phyloP scores from a whole-genome alignment of 73 alveolate genomes.

The Stentor coeruleus region DNA sequence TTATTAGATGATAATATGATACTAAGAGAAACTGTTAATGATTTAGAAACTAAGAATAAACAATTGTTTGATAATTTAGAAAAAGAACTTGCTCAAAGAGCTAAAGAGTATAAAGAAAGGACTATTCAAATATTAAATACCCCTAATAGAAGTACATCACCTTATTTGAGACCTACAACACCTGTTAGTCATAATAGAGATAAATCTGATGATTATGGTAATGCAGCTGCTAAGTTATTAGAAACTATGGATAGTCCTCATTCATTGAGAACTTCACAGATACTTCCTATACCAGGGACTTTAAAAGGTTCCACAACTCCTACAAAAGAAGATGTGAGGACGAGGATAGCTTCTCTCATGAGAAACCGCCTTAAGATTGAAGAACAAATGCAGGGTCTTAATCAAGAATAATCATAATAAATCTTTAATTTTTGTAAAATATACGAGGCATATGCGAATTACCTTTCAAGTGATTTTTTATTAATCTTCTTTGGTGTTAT shows the following conservation, averaged over 20 bases:
- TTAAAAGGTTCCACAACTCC: neutral
- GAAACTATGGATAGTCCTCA: neutral
- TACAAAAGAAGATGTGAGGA: neutral
- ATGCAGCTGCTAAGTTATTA: neutral
- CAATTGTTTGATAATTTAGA: neutral
- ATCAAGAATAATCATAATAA: neutral
- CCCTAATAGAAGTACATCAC: neutral
- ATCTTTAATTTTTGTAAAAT: neutral
- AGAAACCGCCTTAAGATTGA: neutral
- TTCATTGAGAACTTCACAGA: neutral
- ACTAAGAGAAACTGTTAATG: neutral
- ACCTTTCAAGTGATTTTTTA: too few species aligned
- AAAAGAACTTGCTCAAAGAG: slow-evolving; percentile 7
- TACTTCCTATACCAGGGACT: neutral
- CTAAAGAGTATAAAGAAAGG: slow-evolving; percentile 5
- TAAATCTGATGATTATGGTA: neutral
- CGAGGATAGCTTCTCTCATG: neutral
- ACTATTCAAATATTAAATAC: neutral
- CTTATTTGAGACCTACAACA: neutral
- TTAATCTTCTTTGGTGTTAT: too few species aligned
- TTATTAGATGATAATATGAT: neutral
- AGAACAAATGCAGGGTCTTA: neutral
- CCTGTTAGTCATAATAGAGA: neutral
- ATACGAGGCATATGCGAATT: too few species aligned
- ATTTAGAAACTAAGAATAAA: neutral